Percentiles rank a stretch among this genome's conserved stretches.
Conservation (phyloP, 2,329 filamentous ascomycete species). For the Aspergillus phoenicis region DNA sequence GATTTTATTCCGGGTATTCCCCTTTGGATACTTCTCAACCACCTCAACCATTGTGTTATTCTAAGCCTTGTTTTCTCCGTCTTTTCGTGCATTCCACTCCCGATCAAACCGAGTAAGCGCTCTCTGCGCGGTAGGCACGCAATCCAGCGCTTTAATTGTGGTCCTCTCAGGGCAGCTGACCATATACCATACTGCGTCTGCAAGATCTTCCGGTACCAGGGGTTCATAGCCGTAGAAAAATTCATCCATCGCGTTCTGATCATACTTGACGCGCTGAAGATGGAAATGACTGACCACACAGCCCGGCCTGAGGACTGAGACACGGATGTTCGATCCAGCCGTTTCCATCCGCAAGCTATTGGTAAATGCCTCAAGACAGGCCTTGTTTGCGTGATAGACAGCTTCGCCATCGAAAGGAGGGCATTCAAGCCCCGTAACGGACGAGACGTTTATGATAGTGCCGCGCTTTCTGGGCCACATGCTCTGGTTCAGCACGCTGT, state of each 20-base stretch:
- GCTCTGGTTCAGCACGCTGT: constrained; percentile 49
- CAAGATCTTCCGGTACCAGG: too few relatives aligned
- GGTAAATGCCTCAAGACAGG: constrained; percentile 53
- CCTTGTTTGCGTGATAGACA: constrained; percentile 54
- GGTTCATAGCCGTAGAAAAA: constrained; percentile 49
- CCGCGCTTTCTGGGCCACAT: constrained; percentile 46
- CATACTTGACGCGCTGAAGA: constrained; percentile 48
- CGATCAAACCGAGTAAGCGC: too few relatives aligned
- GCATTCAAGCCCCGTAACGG: constrained; percentile 50
- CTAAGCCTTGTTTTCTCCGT: too few relatives aligned
- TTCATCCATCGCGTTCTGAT: constrained; percentile 45
- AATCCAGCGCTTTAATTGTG: too few relatives aligned
- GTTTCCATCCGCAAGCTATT: constrained; percentile 54
- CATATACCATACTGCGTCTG: too few relatives aligned
- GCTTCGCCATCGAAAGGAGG: constrained; percentile 55
- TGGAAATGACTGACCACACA: constrained; percentile 55
- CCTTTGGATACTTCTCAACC: too few relatives aligned
- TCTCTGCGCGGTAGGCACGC: too few relatives aligned
- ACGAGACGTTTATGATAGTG: constrained; percentile 55
- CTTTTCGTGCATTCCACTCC: too few relatives aligned
- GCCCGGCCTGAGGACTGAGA: constrained; percentile 51
- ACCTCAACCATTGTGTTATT: too few relatives aligned
- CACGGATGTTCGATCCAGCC: constrained; percentile 50
- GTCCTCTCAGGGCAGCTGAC: too few relatives aligned
- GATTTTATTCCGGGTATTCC: too few relatives aligned